Conservation (phyloP, 768 basidiomycete species). For the Candolleomyces eurysporus region DNA sequence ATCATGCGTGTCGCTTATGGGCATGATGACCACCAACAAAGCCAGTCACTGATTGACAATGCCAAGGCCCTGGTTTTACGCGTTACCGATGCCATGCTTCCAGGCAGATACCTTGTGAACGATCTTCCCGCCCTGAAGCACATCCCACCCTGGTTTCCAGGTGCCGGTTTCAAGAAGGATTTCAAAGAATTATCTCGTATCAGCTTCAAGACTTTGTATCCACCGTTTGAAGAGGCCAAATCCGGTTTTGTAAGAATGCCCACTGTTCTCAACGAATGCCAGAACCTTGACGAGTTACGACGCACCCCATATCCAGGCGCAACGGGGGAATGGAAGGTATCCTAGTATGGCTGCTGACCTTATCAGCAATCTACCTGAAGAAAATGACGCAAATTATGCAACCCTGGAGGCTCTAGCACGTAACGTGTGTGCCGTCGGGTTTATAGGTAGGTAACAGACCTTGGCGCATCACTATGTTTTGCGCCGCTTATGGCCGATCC, state of each 20-base stretch:
- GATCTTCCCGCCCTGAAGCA: neutral
- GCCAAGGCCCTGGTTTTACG: neutral
- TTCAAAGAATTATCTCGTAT: neutral
- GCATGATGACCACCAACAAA: constrained; percentile 17
- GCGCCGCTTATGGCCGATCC: neutral
- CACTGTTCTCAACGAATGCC: neutral
- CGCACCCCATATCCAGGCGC: neutral
- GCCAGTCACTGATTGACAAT: constrained; percentile 25
- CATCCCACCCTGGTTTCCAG: constrained; percentile 9
- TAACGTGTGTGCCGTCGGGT: constrained; percentile 13
- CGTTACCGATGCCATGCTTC: neutral
- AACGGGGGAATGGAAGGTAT: neutral
- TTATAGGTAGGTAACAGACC: constrained; percentile 12
- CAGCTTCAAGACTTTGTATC: neutral
- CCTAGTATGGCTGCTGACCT: constrained; percentile 5
- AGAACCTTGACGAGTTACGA: neutral
- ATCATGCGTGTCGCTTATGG: constrained; percentile 34
- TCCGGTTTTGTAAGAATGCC: neutral
- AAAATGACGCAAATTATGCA: constrained; percentile 3
- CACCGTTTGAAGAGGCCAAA: constrained; percentile 8
- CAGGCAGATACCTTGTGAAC: neutral
- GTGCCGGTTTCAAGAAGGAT: neutral
- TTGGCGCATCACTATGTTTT: neutral
- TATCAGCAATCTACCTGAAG: constrained; percentile 11
- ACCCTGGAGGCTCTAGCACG: constrained; percentile 13